These are phyloP conservation scores for Haplosporangium sp. DNA, from an alignment of 371 early-diverging fungal genomes.

Conservation along the genomic window DNA sequence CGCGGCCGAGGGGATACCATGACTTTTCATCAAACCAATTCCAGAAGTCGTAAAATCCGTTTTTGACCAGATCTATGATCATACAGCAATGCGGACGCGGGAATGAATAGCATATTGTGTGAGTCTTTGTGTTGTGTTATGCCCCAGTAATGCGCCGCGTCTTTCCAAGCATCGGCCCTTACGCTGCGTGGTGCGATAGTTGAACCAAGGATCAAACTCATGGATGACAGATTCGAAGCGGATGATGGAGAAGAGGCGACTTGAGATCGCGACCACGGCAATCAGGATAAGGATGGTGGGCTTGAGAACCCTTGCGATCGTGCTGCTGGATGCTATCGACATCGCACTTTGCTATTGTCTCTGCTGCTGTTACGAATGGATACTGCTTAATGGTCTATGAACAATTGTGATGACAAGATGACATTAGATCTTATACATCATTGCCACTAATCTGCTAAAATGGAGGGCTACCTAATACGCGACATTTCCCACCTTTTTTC, in stretches of 20 bases:
- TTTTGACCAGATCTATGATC: constrained; percentile 77
- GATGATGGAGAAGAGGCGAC: constrained; percentile 96
- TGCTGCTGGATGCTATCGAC: constrained; percentile 48
- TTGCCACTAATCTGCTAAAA: too few species aligned
- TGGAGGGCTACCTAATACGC: too few species aligned
- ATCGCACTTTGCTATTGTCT: constrained; percentile 1
- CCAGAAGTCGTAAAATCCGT: constrained; percentile 97
- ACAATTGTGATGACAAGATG: too few species aligned
- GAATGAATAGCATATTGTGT: too few species aligned
- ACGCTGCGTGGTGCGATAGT: constrained; percentile 97
- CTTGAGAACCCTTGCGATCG: constrained; percentile 69
- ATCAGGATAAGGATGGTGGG: constrained; percentile 87
- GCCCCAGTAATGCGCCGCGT: background rate
- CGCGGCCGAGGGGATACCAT: constrained; percentile 99
- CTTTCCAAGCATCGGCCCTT: background rate
- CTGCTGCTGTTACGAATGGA: background rate
- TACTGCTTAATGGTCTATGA: too few species aligned
- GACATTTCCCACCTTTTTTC: too few species aligned
- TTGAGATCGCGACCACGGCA: constrained; percentile 87
- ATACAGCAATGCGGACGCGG: background rate
- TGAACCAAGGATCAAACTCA: constrained; percentile 99
- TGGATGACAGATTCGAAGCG: constrained; percentile 98
- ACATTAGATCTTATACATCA: too few species aligned
- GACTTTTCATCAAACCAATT: constrained; percentile 99
- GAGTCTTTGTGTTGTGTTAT: background rate